Percentiles rank a stretch among this genome's conserved stretches.
These are phyloP conservation scores for Trichophyton benhamiae DNA, from an alignment of 2,329 filamentous ascomycete genomes.

Conservation along the genomic window DNA sequence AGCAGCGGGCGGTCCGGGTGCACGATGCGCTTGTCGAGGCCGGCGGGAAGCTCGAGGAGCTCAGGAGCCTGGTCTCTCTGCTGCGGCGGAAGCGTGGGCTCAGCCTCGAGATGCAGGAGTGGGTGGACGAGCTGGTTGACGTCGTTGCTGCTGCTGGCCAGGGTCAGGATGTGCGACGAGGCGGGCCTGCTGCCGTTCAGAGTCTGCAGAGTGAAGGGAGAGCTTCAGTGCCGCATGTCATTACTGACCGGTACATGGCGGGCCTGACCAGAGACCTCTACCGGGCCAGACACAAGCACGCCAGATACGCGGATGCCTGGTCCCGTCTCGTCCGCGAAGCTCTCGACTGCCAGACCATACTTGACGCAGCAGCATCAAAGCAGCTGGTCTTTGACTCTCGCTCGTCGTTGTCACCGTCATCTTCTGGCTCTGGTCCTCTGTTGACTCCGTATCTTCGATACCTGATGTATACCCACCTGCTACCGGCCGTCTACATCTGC, in stretches of 20 bases:
- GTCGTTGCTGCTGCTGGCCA: slow-evolving; percentile 41
- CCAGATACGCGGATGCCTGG: slow-evolving; percentile 79
- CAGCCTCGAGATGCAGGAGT: slow-evolving; percentile 66
- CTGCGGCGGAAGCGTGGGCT: slow-evolving; percentile 71
- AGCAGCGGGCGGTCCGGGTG: slow-evolving; percentile 64
- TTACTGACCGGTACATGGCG: slow-evolving; percentile 86
- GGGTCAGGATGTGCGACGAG: background rate
- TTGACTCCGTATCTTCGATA: slow-evolving; percentile 75
- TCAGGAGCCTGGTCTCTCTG: slow-evolving; percentile 70
- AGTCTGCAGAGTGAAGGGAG: slow-evolving; percentile 16
- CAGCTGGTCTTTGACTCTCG: slow-evolving; percentile 60
- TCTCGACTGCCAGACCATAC: slow-evolving; percentile 61
- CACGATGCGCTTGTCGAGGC: slow-evolving; percentile 85
- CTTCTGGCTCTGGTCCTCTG: slow-evolving; percentile 19
- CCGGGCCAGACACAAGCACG: slow-evolving; percentile 69
- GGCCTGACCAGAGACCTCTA: slow-evolving; percentile 73
- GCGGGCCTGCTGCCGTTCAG: slow-evolving; percentile 45
- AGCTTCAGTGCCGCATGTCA: slow-evolving; percentile 57
- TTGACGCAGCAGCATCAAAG: slow-evolving; percentile 72
- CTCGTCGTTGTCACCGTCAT: slow-evolving; percentile 44
- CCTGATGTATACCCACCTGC: slow-evolving; percentile 57
- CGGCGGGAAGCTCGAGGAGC: slow-evolving; percentile 61
- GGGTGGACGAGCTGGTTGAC: slow-evolving; percentile 90
- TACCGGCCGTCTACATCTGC: slow-evolving; percentile 55
- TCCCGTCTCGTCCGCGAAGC: slow-evolving; percentile 63